A percentile compares a stretch with the other conserved stretches of the same genome.
Conservation (phyloP, 2,329 filamentous ascomycete species). For the Stagonosporopsis chrysanthemi region DNA sequence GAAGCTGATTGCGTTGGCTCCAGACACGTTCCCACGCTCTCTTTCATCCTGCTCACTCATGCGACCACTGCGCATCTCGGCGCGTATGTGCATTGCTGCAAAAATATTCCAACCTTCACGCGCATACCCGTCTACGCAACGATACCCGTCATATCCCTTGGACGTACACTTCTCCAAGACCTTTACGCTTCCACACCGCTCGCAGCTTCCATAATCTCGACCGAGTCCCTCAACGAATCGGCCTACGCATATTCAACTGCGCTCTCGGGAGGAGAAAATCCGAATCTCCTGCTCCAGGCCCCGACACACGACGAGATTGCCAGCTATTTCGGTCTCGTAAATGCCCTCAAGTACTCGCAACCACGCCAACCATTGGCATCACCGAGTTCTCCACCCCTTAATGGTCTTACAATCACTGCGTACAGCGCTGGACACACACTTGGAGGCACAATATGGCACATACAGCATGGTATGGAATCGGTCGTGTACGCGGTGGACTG, state of each 20-base stretch:
- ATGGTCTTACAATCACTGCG: constrained; percentile 91
- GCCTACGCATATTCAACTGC: constrained; percentile 59
- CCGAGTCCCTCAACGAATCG: constrained; percentile 73
- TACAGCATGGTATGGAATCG: constrained; percentile 94
- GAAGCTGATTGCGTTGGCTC: constrained; percentile 27
- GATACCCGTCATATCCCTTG: constrained; percentile 88
- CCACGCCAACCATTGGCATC: constrained; percentile 89
- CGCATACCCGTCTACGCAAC: constrained; percentile 96
- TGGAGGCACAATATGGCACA: constrained; percentile 98
- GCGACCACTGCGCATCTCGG: constrained; percentile 90
- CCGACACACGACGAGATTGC: constrained; percentile 90
- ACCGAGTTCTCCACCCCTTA: constrained; percentile 85
- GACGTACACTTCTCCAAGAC: constrained; percentile 88
- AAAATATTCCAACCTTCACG: constrained; percentile 89
- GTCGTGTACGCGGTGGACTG: constrained; percentile 98
- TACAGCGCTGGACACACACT: constrained; percentile 97
- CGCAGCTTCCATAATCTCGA: constrained; percentile 83
- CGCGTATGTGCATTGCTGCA: constrained; percentile 96
- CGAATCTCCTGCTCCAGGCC: constrained; percentile 67
- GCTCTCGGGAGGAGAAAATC: constrained; percentile 55
- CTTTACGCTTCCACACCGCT: constrained; percentile 88
- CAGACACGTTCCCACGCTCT: constrained; percentile 89
- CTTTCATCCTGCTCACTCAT: constrained; percentile 92
- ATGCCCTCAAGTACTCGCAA: constrained; percentile 95
- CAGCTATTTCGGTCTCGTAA: constrained; percentile 87